A percentile compares a stretch with the other conserved stretches of the same genome.
phyloP scores from a whole-genome alignment of 352 stramenopile genomes.

The Peronospora destructor region DNA sequence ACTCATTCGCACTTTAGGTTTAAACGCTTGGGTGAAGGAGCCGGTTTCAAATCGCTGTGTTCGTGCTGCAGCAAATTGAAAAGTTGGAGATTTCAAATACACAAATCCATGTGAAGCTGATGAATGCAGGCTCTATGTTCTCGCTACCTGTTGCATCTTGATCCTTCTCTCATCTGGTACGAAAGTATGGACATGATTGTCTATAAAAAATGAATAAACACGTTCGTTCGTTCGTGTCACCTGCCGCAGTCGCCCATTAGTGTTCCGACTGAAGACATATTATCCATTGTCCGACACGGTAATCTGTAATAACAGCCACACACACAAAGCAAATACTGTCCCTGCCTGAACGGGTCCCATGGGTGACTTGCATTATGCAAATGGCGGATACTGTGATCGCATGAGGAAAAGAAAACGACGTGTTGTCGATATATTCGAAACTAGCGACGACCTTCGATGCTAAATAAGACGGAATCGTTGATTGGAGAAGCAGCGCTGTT shows the following conservation, averaged over 20 bases:
- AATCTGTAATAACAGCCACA: constrained; percentile 89
- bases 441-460: constrained; percentile 3
- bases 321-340: constrained; percentile 70
- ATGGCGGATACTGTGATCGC: constrained; percentile 6
- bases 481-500: background rate
- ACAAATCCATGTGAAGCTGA: constrained; percentile 8
- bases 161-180: constrained; percentile 56
- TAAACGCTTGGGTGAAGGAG: too few species aligned
- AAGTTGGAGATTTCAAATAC: constrained; percentile 11
- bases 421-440: constrained; percentile 6
- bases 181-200: too few species aligned
- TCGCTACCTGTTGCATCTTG: constrained; percentile 12
- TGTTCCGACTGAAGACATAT: too few species aligned
- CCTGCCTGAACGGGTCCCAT: constrained; percentile 38
- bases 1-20: too few species aligned
- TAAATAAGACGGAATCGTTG: background rate
- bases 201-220: too few species aligned
- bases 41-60: too few species aligned
- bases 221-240: too few species aligned
- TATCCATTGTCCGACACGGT: constrained; percentile 86
- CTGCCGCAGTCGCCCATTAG: too few species aligned
- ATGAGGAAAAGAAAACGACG: constrained; percentile 13
- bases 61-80: too few species aligned
- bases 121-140: constrained; percentile 9
- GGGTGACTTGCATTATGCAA: background rate